Evolutionary conservation across 768 basidiomycete genomes (phyloP).

Genomic region (Porpolomopsis calyptriformis): DNA sequence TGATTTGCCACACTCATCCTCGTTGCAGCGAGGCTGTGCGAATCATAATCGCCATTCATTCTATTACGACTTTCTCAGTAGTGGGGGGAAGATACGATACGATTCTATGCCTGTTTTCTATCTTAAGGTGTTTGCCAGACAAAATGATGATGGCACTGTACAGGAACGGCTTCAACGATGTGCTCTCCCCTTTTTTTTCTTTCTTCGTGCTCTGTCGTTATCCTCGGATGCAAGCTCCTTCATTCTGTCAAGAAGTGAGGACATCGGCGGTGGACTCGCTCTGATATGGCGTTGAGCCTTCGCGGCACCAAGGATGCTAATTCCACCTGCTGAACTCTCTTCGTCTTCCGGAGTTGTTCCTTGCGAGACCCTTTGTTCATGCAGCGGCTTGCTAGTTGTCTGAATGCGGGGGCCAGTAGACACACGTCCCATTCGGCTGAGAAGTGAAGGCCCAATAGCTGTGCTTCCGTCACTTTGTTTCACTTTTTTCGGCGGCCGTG

Average conservation of each 20-base stretch:
- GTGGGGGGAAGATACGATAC: too few relatives aligned
- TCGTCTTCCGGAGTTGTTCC: conserved; percentile 9
- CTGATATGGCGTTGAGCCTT: conserved; percentile 9
- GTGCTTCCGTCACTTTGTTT: conserved; percentile 16
- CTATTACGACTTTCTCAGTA: too few relatives aligned
- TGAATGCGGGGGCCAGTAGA: not conserved
- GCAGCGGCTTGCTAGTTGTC: conserved; percentile 12
- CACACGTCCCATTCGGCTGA: conserved; percentile 30
- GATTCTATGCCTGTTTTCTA: too few relatives aligned
- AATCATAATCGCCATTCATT: not conserved
- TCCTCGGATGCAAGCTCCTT: conserved; percentile 10
- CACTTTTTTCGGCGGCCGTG: conserved; percentile 27
- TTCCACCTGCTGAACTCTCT: conserved; percentile 31
- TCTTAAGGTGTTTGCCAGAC: too few relatives aligned
- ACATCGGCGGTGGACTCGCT: conserved; percentile 4
- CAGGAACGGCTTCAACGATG: conserved; percentile 1
- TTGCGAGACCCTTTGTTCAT: conserved; percentile 4
- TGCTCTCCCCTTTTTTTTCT: conserved; percentile 17
- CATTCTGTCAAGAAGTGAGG: conserved; percentile 29
- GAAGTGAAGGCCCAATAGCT: conserved; percentile 27
- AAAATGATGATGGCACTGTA: not conserved
- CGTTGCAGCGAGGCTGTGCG: not conserved
- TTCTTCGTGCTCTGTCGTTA: conserved; percentile 14
- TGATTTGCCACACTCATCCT: not conserved
- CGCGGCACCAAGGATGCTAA: conserved; percentile 48